phyloP scores from a whole-genome alignment of 768 basidiomycete species.

The Russula sp. region DNA sequence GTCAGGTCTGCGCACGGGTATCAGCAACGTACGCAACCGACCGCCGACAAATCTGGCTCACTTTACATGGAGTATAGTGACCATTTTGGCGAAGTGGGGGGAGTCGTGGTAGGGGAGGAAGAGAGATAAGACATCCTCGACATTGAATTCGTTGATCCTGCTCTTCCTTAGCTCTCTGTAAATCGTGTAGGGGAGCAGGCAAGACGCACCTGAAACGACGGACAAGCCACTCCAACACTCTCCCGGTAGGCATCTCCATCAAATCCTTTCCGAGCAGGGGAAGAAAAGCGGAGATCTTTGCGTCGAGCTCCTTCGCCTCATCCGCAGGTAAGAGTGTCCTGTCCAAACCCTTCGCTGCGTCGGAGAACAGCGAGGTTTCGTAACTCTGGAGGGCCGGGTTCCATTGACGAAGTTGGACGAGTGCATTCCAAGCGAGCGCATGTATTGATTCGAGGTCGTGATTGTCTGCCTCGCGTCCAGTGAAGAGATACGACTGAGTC shows the following conservation, averaged over 20 bases:
- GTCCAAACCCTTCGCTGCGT: constrained; percentile 67
- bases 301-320: constrained; percentile 58
- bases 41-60: constrained; percentile 32
- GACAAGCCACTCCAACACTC: constrained; percentile 92
- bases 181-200: neutral
- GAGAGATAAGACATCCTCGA: constrained; percentile 64
- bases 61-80: constrained; percentile 78
- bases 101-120: constrained; percentile 96
- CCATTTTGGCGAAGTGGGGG: constrained; percentile 88
- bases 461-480: constrained; percentile 69
- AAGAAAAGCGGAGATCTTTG: constrained; percentile 54
- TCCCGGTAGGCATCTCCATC: constrained; percentile 72
- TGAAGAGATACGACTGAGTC: constrained; percentile 83
- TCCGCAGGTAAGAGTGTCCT: constrained; percentile 67
- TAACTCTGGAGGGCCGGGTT: constrained; percentile 52
- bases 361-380: constrained; percentile 74
- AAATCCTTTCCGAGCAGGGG: constrained; percentile 73
- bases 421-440: constrained; percentile 73
- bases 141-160: constrained; percentile 92
- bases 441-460: constrained; percentile 87
- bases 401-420: constrained; percentile 62
- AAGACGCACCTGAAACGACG: constrained; percentile 74
- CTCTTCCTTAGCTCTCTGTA: neutral
- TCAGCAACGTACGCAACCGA: neutral
- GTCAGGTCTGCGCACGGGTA: constrained; percentile 41